Conservation (phyloP, 495 filamentous ascomycete species). For the Penicillium daleae region DNA sequence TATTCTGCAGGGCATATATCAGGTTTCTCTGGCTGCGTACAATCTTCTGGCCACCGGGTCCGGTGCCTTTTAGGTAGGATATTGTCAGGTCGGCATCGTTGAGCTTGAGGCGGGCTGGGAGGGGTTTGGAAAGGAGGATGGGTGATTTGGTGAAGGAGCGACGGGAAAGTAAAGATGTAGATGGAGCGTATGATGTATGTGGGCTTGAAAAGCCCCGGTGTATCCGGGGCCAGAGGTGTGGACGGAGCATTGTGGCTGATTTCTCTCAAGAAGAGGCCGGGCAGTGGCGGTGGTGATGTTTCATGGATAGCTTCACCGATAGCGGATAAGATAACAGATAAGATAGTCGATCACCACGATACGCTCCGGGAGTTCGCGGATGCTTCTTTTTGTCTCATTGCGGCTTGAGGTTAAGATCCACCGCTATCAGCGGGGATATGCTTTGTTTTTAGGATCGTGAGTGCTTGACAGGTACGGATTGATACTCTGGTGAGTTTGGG, state of each 20-base stretch:
- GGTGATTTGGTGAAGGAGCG: conserved; percentile 36
- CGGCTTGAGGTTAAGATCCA: not conserved
- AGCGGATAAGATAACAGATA: conserved; percentile 3
- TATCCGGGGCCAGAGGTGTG: conserved; percentile 4
- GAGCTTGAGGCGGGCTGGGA: conserved; percentile 77
- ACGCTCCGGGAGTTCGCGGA: not conserved
- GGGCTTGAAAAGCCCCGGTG: not conserved
- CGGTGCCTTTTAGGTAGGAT: conserved; percentile 86
- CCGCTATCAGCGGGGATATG: not conserved
- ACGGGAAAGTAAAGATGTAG: not conserved
- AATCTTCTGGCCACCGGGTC: conserved; percentile 96
- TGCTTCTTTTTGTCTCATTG: not conserved
- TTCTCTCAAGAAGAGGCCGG: not conserved
- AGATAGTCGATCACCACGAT: not conserved
- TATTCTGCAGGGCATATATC: not conserved
- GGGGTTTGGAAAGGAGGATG: conserved; percentile 47
- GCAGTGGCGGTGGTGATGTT: not conserved
- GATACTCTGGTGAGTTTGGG: not conserved
- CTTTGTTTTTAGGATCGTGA: not conserved
- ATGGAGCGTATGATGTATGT: not conserved
- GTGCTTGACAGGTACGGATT: not conserved
- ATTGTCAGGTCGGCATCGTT: conserved; percentile 79
- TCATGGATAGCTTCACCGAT: not conserved
- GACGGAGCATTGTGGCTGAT: not conserved
- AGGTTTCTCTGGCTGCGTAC: conserved; percentile 22